Evolutionary conservation across 1,139 yeast genomes (phyloP).

Genomic region (Nakaseomyces bracarensis): DNA sequence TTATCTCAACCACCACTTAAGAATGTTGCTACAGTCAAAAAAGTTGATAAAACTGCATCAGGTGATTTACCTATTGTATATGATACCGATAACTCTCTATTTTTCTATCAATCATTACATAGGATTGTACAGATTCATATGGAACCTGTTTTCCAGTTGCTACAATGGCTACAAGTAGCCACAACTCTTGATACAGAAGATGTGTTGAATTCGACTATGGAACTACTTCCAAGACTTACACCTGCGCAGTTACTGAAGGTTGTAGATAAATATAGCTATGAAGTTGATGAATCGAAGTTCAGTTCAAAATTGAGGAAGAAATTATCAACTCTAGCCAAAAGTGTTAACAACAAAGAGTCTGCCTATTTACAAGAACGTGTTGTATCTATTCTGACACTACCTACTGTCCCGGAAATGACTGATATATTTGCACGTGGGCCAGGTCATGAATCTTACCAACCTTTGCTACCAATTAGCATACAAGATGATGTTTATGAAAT

Average conservation of each 20-base stretch:
- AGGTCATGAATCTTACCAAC: slow-evolving; percentile 42
- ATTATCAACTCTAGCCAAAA: slow-evolving; percentile 30
- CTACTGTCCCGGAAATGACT: slow-evolving; percentile 51
- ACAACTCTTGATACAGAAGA: slow-evolving; percentile 51
- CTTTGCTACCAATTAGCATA: slow-evolving; percentile 50
- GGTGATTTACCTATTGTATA: slow-evolving; percentile 11
- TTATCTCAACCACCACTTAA: slow-evolving; percentile 18
- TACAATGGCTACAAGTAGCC: slow-evolving; percentile 88
- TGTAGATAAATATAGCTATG: slow-evolving; percentile 73
- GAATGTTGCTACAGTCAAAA: slow-evolving; percentile 29
- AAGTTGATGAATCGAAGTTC: slow-evolving; percentile 63
- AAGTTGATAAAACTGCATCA: slow-evolving; percentile 8
- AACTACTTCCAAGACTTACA: slow-evolving; percentile 51
- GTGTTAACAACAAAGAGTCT: slow-evolving; percentile 11
- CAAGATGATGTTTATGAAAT: slow-evolving; percentile 59
- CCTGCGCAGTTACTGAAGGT: slow-evolving; percentile 65
- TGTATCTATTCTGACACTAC: slow-evolving; percentile 38
- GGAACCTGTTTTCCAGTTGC: slow-evolving; percentile 64
- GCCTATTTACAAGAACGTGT: slow-evolving; percentile 22
- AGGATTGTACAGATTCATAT: slow-evolving; percentile 58
- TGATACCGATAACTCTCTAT: slow-evolving; percentile 35
- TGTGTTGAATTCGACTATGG: slow-evolving; percentile 49
- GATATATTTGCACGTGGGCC: slow-evolving; percentile 55
- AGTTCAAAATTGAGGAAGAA: slow-evolving; percentile 36
- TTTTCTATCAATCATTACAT: slow-evolving; percentile 50